Base-by-base conservation (phyloP, 2,329 filamentous ascomycete genomes). In the Sclerotinia glacialis region DNA sequence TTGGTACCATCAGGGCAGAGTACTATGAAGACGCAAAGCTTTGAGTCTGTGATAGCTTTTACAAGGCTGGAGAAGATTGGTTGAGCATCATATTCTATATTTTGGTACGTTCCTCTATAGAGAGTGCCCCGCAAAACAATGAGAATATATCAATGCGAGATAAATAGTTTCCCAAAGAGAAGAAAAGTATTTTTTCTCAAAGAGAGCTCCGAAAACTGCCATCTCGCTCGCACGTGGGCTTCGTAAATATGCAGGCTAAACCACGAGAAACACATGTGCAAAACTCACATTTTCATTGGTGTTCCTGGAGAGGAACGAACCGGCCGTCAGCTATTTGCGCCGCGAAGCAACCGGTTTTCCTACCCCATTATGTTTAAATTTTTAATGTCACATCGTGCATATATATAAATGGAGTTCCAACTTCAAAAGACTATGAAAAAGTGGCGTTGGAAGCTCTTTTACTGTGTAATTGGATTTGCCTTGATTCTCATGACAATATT, bases 241-340 rank as follows among this genome's bases (percentile, higher is more conserved):
- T 59, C 18, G 9, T 21, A 14, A 40, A 16, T 40, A 40, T 23
- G 6, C 54, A 56, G 23, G 34, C 23, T 26, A 42, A 56, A n/a
- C 7, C 5, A n/a, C 1, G 21, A 49, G 44, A 47, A 61, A 61
- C 44, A 61, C 44, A 50, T 50, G 59, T 23, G 59, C 28, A n/a
- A 50, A 61, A 50, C 59, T 37, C 12, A 2, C 14, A 50, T 14
- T 42, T 37, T 52, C 8, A 62, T 62, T 62, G 59, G 59, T 52
- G 31, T 62, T 62, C 31, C 44, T 34, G 44, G 11, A 34, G 12
- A 47, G 28, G 42, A n/a, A 34, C 3, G 14, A 37, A 26, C 16
- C 16, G 18, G 28, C 28, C 4, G 26, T 9, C n/a, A 16, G 12
- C 11, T 16, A 46, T 60, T 37, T 47, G 56, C 42, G 46, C 14